phyloP scores from a whole-genome alignment of 2,329 filamentous ascomycete genomes.

The Monilinia aucupariae region DNA sequence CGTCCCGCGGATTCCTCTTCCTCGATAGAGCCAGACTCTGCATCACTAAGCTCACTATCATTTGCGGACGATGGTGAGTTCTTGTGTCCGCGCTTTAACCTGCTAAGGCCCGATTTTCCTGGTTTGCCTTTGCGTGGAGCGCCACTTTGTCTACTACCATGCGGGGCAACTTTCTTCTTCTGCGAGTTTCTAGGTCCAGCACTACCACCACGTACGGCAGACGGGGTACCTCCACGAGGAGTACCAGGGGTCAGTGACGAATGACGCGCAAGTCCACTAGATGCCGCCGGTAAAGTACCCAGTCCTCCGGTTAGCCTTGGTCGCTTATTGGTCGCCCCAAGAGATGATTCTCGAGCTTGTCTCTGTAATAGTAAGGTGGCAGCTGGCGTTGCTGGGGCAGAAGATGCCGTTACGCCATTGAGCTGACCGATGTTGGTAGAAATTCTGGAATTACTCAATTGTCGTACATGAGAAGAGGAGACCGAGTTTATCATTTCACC shows the following conservation, averaged over 20 bases:
- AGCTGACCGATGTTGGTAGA: slow-evolving; percentile 27
- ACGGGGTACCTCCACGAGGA: slow-evolving; percentile 44
- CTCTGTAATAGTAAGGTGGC: slow-evolving; percentile 55
- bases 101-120: slow-evolving; percentile 55
- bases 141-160: slow-evolving; percentile 33
- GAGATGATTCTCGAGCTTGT: slow-evolving; percentile 52
- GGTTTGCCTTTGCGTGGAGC: slow-evolving; percentile 30
- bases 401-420: slow-evolving; percentile 36
- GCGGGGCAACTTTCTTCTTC: slow-evolving; percentile 35
- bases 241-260: slow-evolving; percentile 59
- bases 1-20: slow-evolving; percentile 42
- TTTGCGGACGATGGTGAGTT: slow-evolving; percentile 58
- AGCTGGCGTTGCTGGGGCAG: slow-evolving; percentile 55
- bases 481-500: slow-evolving; percentile 28
- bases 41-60: slow-evolving; percentile 61
- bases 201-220: slow-evolving; percentile 47
- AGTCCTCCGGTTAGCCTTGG: slow-evolving; percentile 40
- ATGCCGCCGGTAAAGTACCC: slow-evolving; percentile 45
- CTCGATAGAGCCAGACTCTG: slow-evolving; percentile 50
- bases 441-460: slow-evolving; percentile 30
- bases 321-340: slow-evolving; percentile 53
- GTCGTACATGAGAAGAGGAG: slow-evolving; percentile 25
- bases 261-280: slow-evolving; percentile 56
- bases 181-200: slow-evolving; percentile 50
- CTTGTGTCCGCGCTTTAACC: slow-evolving; percentile 53